phyloP scores from a whole-genome alignment of 2,329 filamentous ascomycete species.

The Verticillium longisporum region DNA sequence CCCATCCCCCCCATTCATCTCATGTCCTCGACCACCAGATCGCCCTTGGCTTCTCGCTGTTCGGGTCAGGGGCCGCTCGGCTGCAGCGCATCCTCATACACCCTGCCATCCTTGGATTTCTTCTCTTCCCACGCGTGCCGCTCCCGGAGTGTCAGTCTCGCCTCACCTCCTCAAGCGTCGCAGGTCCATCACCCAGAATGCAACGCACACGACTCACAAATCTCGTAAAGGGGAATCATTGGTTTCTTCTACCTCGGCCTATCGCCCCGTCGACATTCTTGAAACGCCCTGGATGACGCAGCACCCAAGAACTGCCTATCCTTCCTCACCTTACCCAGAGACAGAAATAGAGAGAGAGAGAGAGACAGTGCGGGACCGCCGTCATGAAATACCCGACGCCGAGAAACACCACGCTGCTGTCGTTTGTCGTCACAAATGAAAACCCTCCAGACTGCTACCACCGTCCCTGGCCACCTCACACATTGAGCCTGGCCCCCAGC shows the following conservation, averaged over 20 bases:
- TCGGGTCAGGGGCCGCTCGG: background rate
- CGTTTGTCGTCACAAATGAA: slow-evolving; percentile 4
- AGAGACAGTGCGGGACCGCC: no score
- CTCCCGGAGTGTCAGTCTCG: background rate
- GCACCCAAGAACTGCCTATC: background rate
- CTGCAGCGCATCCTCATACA: background rate
- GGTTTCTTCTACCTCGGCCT: background rate
- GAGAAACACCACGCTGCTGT: slow-evolving; percentile 11
- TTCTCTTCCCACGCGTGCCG: background rate
- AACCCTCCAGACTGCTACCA: background rate
- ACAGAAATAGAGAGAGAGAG: no score
- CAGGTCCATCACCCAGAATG: background rate
- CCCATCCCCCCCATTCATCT: background rate
- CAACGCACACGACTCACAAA: background rate
- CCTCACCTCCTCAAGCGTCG: background rate
- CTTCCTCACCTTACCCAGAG: background rate
- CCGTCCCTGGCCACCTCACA: slow-evolving; percentile 13
- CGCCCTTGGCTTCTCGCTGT: background rate
- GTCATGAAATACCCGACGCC: background rate
- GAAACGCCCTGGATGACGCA: background rate
- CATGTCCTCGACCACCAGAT: background rate
- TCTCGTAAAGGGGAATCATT: background rate
- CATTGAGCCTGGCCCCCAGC: slow-evolving; percentile 36
- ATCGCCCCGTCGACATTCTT: background rate
- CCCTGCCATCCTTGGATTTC: background rate